A percentile compares a stretch with the other conserved stretches of the same genome.
These are phyloP conservation scores for Podospora tetraspora DNA, from an alignment of 495 filamentous ascomycete genomes.

Conservation along the genomic window DNA sequence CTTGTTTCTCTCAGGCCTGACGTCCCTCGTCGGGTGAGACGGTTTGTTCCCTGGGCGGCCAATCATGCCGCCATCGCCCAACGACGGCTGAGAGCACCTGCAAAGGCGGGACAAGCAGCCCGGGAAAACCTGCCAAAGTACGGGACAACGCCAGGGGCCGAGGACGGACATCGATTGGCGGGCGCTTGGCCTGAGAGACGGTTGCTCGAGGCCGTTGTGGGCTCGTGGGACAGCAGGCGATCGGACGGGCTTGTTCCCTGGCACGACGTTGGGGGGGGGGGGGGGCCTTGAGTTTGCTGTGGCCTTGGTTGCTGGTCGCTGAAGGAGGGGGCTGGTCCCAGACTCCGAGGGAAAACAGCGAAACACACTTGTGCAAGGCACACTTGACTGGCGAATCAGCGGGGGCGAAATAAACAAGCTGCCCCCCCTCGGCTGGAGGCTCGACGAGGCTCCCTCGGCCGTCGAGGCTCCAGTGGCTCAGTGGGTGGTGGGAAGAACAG, in stretches of 20 bases:
- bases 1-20: background rate
- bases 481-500: too few relatives aligned
- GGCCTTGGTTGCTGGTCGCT: conserved; percentile 1
- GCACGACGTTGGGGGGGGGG: background rate
- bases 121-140: background rate
- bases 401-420: conserved; percentile 11
- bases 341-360: conserved; percentile 8
- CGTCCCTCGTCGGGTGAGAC: background rate
- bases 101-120: background rate
- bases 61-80: background rate
- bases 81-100: background rate
- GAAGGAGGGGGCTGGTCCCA: background rate
- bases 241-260: conserved; percentile 8
- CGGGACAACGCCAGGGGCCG: background rate
- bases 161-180: background rate
- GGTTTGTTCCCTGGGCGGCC: background rate
- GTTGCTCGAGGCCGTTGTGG: conserved; percentile 2
- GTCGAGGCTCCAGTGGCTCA: background rate
- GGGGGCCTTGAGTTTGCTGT: conserved; percentile 4
- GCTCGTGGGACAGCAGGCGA: conserved; percentile 1
- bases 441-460: background rate
- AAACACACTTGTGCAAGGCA: conserved; percentile 19
- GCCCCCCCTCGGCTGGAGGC: conserved; percentile 3
- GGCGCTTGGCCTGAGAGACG: background rate
- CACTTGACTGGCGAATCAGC: conserved; percentile 10